Percentiles rank a stretch among this genome's conserved stretches.
phyloP scores from a whole-genome alignment of 140 eudicot species.

The Bidens hawaiensis region DNA sequence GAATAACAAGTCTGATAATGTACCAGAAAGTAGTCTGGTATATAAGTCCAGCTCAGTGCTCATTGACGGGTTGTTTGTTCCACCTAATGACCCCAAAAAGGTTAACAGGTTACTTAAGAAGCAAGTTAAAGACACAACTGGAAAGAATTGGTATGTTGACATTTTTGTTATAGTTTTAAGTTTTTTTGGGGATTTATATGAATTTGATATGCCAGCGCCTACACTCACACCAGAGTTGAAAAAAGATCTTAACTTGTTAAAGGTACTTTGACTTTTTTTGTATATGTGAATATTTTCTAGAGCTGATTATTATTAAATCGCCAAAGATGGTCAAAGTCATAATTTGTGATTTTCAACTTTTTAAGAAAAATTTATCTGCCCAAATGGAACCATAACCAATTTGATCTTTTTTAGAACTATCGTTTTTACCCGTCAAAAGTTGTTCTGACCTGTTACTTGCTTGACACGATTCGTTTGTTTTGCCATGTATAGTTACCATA shows the following conservation, averaged over 20 bases:
- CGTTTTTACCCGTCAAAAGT: no score
- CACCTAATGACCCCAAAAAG: conserved; percentile 78
- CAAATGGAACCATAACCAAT: no score
- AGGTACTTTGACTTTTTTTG: conserved; percentile 37
- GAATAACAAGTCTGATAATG: conserved; percentile 8
- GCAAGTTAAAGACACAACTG: conserved; percentile 83
- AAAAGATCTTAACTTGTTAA: conserved; percentile 73
- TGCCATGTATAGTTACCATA: no score
- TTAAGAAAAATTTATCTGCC: no score
- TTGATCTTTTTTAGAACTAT: no score
- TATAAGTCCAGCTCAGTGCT: conserved; percentile 72
- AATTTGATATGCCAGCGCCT: conserved; percentile 98
- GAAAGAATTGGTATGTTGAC: conserved; percentile 64
- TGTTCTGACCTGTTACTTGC: no score
- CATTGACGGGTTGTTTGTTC: conserved; percentile 77
- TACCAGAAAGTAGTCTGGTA: conserved; percentile 20
- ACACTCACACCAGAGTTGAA: conserved; percentile 81
- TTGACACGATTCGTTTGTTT: no score
- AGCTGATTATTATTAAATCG: neutral
- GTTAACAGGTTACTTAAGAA: conserved; percentile 59
- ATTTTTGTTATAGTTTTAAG: neutral
- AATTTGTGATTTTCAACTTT: neutral
- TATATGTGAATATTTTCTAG: no score
- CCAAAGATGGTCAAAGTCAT: neutral
- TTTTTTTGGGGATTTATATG: conserved; percentile 13